Percentiles rank a stretch among this genome's conserved stretches.
Evolutionary conservation across 129 eudicot genomes (phyloP).

Genomic region (Heracleum sosnowskyi): DNA sequence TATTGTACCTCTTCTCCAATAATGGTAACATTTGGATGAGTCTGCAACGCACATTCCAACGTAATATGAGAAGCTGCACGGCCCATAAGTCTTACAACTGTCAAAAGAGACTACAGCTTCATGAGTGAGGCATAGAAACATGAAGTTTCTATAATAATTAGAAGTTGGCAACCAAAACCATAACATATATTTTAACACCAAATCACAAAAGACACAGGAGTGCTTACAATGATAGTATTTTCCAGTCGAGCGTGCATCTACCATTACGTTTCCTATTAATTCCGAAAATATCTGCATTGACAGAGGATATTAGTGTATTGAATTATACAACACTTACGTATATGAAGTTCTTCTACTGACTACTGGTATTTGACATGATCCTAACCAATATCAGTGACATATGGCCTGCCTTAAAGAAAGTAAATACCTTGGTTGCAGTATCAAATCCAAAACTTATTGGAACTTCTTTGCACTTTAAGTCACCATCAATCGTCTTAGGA

Average conservation of each 20-base stretch:
- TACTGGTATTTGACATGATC: neutral
- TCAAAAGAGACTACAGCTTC: constrained; percentile 9
- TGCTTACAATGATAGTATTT: constrained; percentile 93
- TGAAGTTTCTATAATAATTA: neutral
- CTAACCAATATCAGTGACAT: neutral
- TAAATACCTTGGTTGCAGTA: constrained; percentile 93
- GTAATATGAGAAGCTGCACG: constrained; percentile 99
- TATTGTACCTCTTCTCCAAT: constrained; percentile 89
- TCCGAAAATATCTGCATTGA: constrained; percentile 71
- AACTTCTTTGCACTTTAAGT: constrained; percentile 89
- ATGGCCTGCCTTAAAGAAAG: neutral
- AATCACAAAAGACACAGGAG: neutral
- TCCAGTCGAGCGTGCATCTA: constrained; percentile 97
- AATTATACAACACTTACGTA: neutral
- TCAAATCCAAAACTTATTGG: constrained; percentile 97
- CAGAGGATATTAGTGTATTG: neutral
- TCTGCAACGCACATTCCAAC: constrained; percentile 94
- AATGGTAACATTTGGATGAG: constrained; percentile 91
- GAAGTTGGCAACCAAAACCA: neutral
- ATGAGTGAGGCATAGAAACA: constrained; percentile 1
- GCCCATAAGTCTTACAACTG: constrained; percentile 98
- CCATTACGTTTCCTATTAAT: constrained; percentile 96
- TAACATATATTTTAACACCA: neutral
- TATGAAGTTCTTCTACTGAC: neutral
- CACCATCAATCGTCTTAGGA: constrained; percentile 98